A percentile compares a stretch with the other conserved stretches of the same genome.
phyloP scores from a whole-genome alignment of 2,329 filamentous ascomycete genomes.

The Aphanoascus verrucosus region DNA sequence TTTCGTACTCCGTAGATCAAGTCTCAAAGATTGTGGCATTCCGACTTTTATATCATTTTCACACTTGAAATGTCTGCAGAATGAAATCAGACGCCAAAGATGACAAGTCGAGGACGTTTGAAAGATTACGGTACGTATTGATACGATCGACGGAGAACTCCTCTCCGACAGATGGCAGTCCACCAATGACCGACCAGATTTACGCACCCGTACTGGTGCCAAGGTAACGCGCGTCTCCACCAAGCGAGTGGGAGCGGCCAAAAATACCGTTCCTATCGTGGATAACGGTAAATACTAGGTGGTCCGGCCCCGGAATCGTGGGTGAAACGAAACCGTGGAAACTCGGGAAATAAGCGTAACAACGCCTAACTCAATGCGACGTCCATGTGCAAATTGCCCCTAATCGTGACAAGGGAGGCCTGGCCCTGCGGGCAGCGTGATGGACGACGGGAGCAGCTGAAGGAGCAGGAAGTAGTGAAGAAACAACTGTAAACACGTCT shows the following conservation, averaged over 20 bases:
- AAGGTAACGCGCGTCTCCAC: background rate
- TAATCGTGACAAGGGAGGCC: background rate
- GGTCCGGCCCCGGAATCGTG: background rate
- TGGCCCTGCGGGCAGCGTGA: background rate
- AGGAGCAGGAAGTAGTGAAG: background rate
- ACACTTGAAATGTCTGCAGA: no score
- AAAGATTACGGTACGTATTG: background rate
- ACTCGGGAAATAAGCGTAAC: slow-evolving; percentile 4
- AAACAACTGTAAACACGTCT: background rate
- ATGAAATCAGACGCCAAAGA: no score
- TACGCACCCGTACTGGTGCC: background rate
- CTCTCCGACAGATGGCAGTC: background rate
- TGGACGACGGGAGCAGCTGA: background rate
- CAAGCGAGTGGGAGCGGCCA: background rate
- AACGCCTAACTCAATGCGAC: background rate
- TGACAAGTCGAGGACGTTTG: no score
- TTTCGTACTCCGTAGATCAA: no score
- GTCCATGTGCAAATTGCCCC: background rate
- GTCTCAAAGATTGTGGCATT: no score
- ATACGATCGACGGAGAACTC: background rate
- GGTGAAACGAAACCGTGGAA: slow-evolving; percentile 7
- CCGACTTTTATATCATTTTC: no score
- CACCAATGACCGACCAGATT: background rate
- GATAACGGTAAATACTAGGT: background rate
- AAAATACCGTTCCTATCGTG: background rate